Conservation (phyloP, 768 basidiomycete genomes). For the Kwoniella newhampshirensis region DNA sequence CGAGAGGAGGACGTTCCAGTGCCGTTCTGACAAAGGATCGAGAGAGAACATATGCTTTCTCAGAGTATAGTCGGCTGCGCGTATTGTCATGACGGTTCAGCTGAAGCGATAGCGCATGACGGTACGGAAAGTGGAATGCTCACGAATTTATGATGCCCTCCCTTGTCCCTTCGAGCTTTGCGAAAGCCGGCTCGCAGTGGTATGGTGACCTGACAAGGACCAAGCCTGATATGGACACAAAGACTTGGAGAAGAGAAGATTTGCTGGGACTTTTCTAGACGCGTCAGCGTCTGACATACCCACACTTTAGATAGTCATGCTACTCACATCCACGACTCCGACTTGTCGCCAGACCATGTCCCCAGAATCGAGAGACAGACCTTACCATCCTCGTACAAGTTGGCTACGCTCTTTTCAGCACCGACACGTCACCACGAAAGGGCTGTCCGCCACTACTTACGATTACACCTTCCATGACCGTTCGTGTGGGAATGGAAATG, state of each 20-base stretch:
- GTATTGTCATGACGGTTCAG: not conserved
- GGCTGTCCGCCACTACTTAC: conserved; percentile 19
- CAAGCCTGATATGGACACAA: conserved; percentile 90
- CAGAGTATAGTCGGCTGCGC: conserved; percentile 81
- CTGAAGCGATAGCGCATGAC: not conserved
- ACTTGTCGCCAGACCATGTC: conserved; percentile 86
- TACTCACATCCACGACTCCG: conserved; percentile 72
- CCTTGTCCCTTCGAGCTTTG: conserved; percentile 83
- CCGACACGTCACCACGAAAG: too few relatives aligned
- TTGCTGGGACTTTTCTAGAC: conserved; percentile 59
- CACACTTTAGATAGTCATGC: not conserved
- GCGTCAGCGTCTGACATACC: conserved; percentile 1
- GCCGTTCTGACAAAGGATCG: conserved; percentile 87
- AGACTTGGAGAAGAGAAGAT: conserved; percentile 84
- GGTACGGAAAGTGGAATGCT: conserved; percentile 14
- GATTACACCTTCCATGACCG: conserved; percentile 78
- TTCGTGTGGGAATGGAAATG: conserved; percentile 94
- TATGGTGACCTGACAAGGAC: conserved; percentile 91
- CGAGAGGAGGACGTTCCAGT: conserved; percentile 71
- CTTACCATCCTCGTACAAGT: conserved; percentile 93
- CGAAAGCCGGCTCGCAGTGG: conserved; percentile 88
- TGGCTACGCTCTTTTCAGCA: conserved; percentile 55
- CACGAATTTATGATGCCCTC: conserved; percentile 86
- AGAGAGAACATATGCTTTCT: conserved; percentile 88
- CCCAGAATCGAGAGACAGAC: conserved; percentile 88